Evolutionary conservation across 441 rosid genomes (phyloP), one percentile per base, ranked within the genome.

Genomic region (Pelargonium australe): DNA sequence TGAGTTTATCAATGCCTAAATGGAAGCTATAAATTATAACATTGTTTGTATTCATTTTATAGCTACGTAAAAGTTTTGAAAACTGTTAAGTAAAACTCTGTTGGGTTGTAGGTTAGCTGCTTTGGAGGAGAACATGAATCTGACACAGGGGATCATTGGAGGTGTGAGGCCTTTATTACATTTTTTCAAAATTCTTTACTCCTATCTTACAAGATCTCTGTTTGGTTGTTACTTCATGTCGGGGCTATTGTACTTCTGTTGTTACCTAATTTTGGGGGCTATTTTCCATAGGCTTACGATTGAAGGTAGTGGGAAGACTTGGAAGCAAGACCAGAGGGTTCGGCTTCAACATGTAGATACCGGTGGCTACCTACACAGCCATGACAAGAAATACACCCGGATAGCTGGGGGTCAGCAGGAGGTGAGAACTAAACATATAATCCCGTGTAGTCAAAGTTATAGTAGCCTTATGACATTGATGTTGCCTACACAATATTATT

Each of bases 331-430:
- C 76, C 99, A 95, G 77, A 85, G 79, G 84, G 78, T 95, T 45
- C 83, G 98, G 31, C 89, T 95, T 76, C 99, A 90, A 23, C 99
- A 95, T 76, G 81, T 95, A 45, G 99, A 95, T 83, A 95, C 99
- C 1, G 72, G 85, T 49, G 99, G 97, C 68, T 92, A 87, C 76
- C 84, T 95, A 61, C 99, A 95, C 67, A 92, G 99, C 73, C 99
- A 95, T 68, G 89, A 89, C 87, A 95, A 92, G 86, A 95, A 89
- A 77, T 92, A 92, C 85, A 82, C 87, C 73, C 82, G 97, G 19
- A 90, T 92, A 67, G 98, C 98, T 64, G 99, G 99, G 66, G 98
- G 96, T n/a, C 99, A 95, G 78, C 99, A 95, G 77, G 99, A 95
- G 97, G 98, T 92, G 73, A 79, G 84, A 25, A 75, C 67, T 16